Conservation (phyloP, 1,139 yeast species). For the Kodamaea arcana region DNA sequence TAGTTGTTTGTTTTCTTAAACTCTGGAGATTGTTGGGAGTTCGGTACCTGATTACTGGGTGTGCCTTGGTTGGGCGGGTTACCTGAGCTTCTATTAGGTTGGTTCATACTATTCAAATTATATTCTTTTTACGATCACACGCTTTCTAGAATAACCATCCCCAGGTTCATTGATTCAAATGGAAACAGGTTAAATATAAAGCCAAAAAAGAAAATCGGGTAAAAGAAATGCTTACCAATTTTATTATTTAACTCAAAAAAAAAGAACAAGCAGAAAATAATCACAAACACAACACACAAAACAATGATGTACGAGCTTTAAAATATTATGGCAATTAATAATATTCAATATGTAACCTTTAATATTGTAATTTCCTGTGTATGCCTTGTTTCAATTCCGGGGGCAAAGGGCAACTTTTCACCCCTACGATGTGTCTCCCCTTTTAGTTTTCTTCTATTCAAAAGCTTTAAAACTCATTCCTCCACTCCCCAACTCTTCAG, state of each 20-base stretch:
- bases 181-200: background rate
- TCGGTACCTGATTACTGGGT: background rate
- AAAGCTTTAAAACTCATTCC: too few relatives aligned
- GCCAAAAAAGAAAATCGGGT: background rate
- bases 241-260: background rate
- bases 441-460: too few relatives aligned
- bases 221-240: background rate
- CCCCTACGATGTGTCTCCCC: too few relatives aligned
- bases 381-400: too few relatives aligned
- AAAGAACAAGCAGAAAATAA: background rate
- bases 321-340: too few relatives aligned
- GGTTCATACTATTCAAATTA: background rate
- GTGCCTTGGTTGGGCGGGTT: background rate
- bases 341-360: too few relatives aligned
- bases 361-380: too few relatives aligned
- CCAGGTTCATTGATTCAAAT: background rate
- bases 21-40: background rate
- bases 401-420: too few relatives aligned
- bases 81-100: background rate
- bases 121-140: background rate
- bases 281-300: background rate
- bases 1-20: conserved; percentile 2
- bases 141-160: background rate
- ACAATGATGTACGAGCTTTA: too few relatives aligned
- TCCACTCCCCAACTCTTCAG: too few relatives aligned